A percentile compares a stretch with the other conserved stretches of the same genome.
phyloP scores from a whole-genome alignment of 2,329 filamentous ascomycete genomes.

The Stemphylium lycopersici region DNA sequence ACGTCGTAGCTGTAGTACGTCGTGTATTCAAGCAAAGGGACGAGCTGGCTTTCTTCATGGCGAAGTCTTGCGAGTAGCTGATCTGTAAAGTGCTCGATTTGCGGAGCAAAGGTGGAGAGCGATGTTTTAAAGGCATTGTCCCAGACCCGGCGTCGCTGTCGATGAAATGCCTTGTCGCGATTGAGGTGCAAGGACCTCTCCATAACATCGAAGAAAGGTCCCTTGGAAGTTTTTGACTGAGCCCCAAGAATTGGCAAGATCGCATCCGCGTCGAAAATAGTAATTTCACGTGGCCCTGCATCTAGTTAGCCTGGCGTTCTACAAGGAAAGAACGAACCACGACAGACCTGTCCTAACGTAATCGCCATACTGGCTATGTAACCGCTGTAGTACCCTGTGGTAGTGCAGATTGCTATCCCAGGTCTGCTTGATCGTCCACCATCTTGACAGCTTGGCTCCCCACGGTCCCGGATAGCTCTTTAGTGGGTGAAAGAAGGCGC shows the following conservation, averaged over 20 bases:
- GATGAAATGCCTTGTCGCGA: constrained; percentile 33
- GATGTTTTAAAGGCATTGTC: constrained; percentile 38
- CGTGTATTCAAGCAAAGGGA: constrained; percentile 51
- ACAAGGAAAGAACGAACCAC: not conserved
- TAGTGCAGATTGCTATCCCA: constrained; percentile 22
- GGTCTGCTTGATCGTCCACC: constrained; percentile 28
- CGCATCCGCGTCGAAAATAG: constrained; percentile 31
- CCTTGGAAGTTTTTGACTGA: constrained; percentile 33
- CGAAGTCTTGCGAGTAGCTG: constrained; percentile 26
- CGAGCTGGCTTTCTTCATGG: constrained; percentile 26
- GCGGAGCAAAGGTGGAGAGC: constrained; percentile 27
- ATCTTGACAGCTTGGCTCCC: constrained; percentile 30
- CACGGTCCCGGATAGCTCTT: constrained; percentile 29
- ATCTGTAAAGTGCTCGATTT: constrained; percentile 32
- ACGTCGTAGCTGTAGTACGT: constrained; percentile 54
- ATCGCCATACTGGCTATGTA: constrained; percentile 33
- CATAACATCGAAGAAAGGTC: constrained; percentile 31
- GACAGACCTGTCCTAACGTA: constrained; percentile 32
- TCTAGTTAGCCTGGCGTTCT: constrained; percentile 4
- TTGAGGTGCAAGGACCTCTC: constrained; percentile 35
- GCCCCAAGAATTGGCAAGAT: constrained; percentile 27
- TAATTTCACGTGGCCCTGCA: constrained; percentile 31
- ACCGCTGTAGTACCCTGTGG: constrained; percentile 23
- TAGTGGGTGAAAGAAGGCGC: constrained; percentile 34
- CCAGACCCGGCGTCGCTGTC: constrained; percentile 36